phyloP scores from a whole-genome alignment of 2,329 filamentous ascomycete species.

The Metarhizium humberi region DNA sequence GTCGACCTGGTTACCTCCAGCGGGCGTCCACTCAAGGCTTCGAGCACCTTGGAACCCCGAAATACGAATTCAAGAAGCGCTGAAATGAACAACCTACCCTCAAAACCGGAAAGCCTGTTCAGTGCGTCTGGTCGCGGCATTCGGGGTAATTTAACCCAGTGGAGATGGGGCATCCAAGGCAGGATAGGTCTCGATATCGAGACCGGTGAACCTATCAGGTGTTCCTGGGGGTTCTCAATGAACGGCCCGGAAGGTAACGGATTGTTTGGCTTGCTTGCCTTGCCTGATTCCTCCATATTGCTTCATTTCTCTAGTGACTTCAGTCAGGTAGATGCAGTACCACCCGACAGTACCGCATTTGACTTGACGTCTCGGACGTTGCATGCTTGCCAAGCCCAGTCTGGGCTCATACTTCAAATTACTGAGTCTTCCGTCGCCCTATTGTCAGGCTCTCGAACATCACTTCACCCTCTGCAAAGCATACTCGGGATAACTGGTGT shows the following conservation, averaged over 20 bases:
- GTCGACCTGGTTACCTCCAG: conserved; percentile 39
- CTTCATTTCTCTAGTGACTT: conserved; percentile 41
- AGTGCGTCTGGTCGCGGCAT: conserved; percentile 55
- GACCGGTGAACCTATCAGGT: conserved; percentile 36
- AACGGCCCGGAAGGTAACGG: conserved; percentile 10
- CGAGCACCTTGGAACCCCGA: background rate
- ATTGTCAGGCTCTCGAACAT: conserved; percentile 26
- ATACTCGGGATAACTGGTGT: conserved; percentile 17
- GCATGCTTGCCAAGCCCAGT: conserved; percentile 27
- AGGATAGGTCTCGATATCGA: conserved; percentile 52
- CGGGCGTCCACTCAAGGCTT: background rate
- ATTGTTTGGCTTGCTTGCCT: conserved; percentile 34
- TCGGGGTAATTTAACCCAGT: conserved; percentile 56
- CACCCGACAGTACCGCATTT: conserved; percentile 32
- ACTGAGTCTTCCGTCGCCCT: conserved; percentile 39
- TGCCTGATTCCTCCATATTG: conserved; percentile 38
- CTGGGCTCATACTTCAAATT: conserved; percentile 39
- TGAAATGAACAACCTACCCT: conserved; percentile 15
- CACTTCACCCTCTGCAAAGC: conserved; percentile 15
- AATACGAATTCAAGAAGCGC: background rate
- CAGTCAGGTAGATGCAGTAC: conserved; percentile 31
- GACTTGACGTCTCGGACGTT: conserved; percentile 46
- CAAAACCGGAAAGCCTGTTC: conserved; percentile 47
- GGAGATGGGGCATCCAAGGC: conserved; percentile 61
- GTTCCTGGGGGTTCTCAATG: conserved; percentile 42